Conservation (phyloP, 208 protist genomes). For the Trypanosoma cruzi region DNA sequence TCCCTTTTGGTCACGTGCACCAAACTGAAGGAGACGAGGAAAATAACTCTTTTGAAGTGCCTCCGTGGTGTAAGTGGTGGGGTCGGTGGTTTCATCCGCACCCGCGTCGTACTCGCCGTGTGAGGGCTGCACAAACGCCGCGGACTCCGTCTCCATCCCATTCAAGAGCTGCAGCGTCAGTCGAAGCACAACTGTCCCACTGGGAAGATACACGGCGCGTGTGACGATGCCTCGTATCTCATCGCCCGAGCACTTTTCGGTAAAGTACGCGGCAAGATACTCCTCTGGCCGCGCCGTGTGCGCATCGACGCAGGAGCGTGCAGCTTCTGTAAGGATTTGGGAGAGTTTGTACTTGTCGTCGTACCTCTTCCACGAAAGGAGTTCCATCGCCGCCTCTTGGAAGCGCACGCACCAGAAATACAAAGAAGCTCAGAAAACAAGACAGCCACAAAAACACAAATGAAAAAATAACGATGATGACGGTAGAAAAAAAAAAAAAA, state of each 20-base stretch:
- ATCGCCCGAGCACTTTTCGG: conserved; percentile 29
- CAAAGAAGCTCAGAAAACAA: conserved; percentile 11
- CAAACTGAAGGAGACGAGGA: conserved; percentile 18
- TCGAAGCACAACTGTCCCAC: conserved; percentile 1
- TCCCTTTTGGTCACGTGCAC: conserved; percentile 6
- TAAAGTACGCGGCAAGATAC: conserved; percentile 77
- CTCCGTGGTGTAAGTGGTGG: conserved; percentile 1
- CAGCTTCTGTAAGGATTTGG: conserved; percentile 70
- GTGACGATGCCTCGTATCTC: conserved; percentile 16
- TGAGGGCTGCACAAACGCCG: conserved; percentile 2
- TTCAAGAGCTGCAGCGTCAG: conserved; percentile 21
- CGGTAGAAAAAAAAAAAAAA: background rate
- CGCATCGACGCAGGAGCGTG: conserved; percentile 70
- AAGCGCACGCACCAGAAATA: background rate
- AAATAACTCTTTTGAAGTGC: conserved; percentile 31
- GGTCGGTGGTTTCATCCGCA: background rate
- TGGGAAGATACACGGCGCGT: conserved; percentile 8
- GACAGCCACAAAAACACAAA: background rate
- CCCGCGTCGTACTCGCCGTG: background rate
- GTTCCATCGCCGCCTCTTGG: conserved; percentile 17
- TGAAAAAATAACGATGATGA: conserved; percentile 1
- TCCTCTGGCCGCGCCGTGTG: conserved; percentile 50
- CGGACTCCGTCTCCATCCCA: conserved; percentile 21
- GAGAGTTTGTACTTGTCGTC: conserved; percentile 73
- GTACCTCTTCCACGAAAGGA: conserved; percentile 77